Base-by-base conservation (phyloP, 305 asterid species). In the Solanum aculeatissimum region DNA sequence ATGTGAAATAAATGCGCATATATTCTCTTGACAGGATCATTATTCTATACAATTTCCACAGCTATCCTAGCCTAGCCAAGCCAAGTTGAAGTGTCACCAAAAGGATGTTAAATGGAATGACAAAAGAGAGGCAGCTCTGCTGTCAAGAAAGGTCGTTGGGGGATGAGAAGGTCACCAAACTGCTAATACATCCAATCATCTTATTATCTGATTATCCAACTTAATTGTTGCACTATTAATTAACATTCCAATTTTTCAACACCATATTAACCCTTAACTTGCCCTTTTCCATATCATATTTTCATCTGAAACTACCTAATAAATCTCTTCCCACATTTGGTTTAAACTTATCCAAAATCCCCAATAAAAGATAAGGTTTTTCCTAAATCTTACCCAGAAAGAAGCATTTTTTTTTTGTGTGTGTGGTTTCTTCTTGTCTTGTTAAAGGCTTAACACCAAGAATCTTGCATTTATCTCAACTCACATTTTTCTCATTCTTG, bases 121-220 rank as follows among this genome's bases (percentile, higher is more conserved):
- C 57, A 81, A 87, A 80, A 49, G 69, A 88, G 85, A 87, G 78
- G 29, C 89, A 71, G 49, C 84, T 32, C 25, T 60, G 86, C 90
- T 88, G 91, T 90, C 95, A 88, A 90, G 91, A 54, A 72, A 38
- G 93, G 95, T 93, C 84, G 94, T 90, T 93, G 90, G 92, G 89
- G 89, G 51, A 58, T 81, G 86, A 54, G 71, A 47, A 79, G 84
- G 91, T 89, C 89, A 91, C 95, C 96, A 87, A 92, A 91, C 92
- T 70, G 81, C 68, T 60, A 69, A 35, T 66, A 83, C 65, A 43
- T 42, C 15, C 25, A n/a, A 83, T 86, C 55, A 43, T 86, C 83
- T 72, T 16, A 57, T 83, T 16, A 57, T 81, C 42, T 57, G 3
- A 45, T 87, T 32, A 40, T 83, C 58, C 62, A n/a, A 43, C 49